A percentile compares a stretch with the other conserved stretches of the same genome.
Conservation (phyloP, 371 early-diverging fungal genomes). For the Spiromyces aspiralis region DNA sequence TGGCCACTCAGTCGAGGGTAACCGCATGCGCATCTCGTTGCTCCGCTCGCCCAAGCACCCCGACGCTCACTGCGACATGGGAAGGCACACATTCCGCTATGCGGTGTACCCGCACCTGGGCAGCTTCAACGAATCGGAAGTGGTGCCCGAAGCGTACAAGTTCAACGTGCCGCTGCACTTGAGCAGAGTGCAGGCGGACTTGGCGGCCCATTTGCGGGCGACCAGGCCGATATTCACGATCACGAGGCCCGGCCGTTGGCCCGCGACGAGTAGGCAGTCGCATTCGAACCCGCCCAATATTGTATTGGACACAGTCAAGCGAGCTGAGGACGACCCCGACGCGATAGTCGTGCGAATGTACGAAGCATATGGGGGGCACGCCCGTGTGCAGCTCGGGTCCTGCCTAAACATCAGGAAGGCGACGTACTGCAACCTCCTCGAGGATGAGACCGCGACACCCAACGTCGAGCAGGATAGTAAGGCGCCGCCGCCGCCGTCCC, state of each 20-base stretch:
- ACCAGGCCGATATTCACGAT: slow-evolving; percentile 3
- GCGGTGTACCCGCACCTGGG: slow-evolving; percentile 80
- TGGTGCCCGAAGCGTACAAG: slow-evolving; percentile 69
- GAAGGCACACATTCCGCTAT: slow-evolving; percentile 68
- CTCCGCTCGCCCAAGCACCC: slow-evolving; percentile 75
- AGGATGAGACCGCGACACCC: slow-evolving; percentile 28
- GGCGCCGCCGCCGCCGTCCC: no score
- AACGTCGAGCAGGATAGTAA: neutral
- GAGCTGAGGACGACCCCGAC: slow-evolving; percentile 54
- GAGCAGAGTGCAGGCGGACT: slow-evolving; percentile 25
- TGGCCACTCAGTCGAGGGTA: slow-evolving; percentile 66
- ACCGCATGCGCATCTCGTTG: slow-evolving; percentile 65
- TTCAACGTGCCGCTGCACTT: slow-evolving; percentile 68
- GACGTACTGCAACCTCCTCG: slow-evolving; percentile 56
- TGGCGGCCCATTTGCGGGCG: neutral
- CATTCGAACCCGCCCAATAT: slow-evolving; percentile 28
- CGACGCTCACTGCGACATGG: slow-evolving; percentile 50
- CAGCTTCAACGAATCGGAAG: slow-evolving; percentile 53
- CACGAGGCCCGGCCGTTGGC: slow-evolving; percentile 1
- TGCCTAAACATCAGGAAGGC: slow-evolving; percentile 31
- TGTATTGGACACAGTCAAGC: slow-evolving; percentile 75
- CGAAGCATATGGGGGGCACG: slow-evolving; percentile 86
- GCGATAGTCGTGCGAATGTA: slow-evolving; percentile 65
- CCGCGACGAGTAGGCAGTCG: neutral
- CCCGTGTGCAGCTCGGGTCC: slow-evolving; percentile 22